Base-by-base conservation (phyloP, 371 early-diverging fungal genomes). In the Actinomortierella wolfii region DNA sequence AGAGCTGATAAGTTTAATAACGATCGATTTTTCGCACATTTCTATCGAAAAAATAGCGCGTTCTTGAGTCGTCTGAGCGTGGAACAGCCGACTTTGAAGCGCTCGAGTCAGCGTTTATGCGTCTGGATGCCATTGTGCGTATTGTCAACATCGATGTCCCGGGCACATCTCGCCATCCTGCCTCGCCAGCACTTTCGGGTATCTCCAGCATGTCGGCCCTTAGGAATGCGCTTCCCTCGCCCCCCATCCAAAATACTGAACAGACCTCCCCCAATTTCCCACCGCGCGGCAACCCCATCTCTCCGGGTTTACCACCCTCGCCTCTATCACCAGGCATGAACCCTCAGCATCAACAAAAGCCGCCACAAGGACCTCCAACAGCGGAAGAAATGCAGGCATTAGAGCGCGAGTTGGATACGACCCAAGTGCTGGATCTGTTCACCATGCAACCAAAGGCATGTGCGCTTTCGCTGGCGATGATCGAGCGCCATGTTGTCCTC, bases 391-490 rank as follows among this genome's bases (percentile, higher is more conserved):
- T 73, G 74, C 44, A 39, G 44, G 67, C 61, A 13, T 42, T 73
- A 23, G 74, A 73, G 54, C 51, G 49, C 14, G 40, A 58, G 2
- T 53, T 73, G 6, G 74, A 73, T 34, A 73, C 74, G 5, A 40
- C 74, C 8, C 59, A 56, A 25, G 63, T 62, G 6, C 51, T 73
- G 41, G 74, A 73, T 54, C 59, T 73, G 42, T 73, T 73, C 47
- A 56, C 74, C 5, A 73, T 73, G 74, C 67, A 73, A 39, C 74
- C 74, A 43, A 73, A 73, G 74, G 74, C 67, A 2, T 66, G 67
- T 46, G 51, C 74, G 1, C 49, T 73, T n/a, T 73, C 74, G 0
- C 50, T 73, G 58, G 59, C 63, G 7, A 24, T 67, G 41, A 63
- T 67, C 20, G 74, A 73, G 40, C 74, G 74, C 40, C 59, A 67